These are phyloP conservation scores for Erysiphe neolycopersici DNA, from an alignment of 2,329 filamentous ascomycete genomes.

Conservation along the genomic window DNA sequence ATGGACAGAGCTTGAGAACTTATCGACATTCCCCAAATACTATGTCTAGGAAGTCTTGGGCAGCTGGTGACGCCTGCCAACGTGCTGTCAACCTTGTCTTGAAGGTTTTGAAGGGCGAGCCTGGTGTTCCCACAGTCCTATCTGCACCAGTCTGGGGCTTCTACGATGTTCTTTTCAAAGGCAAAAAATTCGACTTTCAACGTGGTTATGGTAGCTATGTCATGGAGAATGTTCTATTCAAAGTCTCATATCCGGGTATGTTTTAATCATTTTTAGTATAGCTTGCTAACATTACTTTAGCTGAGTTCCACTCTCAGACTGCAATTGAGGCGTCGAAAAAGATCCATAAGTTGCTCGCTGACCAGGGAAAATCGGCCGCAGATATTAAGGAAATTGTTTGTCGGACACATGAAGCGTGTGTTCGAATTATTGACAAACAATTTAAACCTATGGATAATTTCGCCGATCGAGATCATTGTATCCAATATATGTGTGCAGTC, in stretches of 20 bases:
- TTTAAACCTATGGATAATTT: constrained; percentile 99
- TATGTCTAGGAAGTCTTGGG: constrained; percentile 99
- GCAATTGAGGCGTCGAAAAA: constrained; percentile 85
- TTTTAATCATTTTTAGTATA: neutral
- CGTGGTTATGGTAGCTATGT: constrained; percentile 92
- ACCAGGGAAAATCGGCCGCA: constrained; percentile 65
- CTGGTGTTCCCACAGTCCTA: constrained; percentile 74
- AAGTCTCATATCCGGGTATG: constrained; percentile 89
- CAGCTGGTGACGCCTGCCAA: constrained; percentile 92
- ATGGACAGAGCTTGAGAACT: constrained; percentile 83
- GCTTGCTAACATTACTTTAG: constrained; percentile 17
- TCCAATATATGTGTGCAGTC: constrained; percentile 95
- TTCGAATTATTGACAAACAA: constrained; percentile 99
- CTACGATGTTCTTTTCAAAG: constrained; percentile 95
- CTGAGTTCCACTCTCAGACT: constrained; percentile 97
- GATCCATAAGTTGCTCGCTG: constrained; percentile 59
- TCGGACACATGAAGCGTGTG: constrained; percentile 92
- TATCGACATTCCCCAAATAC: constrained; percentile 97
- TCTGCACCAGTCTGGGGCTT: constrained; percentile 90
- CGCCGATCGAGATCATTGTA: constrained; percentile 96
- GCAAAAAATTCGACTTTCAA: constrained; percentile 90
- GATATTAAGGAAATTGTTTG: constrained; percentile 87
- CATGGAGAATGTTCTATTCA: constrained; percentile 99
- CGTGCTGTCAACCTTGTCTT: constrained; percentile 74
- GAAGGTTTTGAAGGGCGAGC: constrained; percentile 77